Evolutionary conservation across 331 rosid species (phyloP), one percentile per base, ranked within the genome.

Genomic region (Ulmus americana): DNA sequence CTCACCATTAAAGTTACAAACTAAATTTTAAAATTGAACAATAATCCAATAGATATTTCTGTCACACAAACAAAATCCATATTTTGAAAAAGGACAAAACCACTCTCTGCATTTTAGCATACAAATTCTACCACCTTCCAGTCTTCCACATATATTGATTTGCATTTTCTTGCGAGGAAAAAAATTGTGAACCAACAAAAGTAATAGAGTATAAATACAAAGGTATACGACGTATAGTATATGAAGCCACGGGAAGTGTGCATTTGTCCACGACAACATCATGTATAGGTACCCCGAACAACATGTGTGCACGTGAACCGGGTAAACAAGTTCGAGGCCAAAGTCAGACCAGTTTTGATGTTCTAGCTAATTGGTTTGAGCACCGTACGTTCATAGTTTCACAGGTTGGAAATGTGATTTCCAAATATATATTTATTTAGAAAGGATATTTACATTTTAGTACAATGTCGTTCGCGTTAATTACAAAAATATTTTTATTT

Each of bases 221-320:
- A 10, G 15, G 39, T 38, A 61, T 35, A 5, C 35, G 6, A 28
- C 44, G 35, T 56, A 12, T 69, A 46, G n/a, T 62, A 74, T 49
- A 49, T 6, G 56, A 69, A 67, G 59, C 40, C 79, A 77, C 80
- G 85, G 81, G 84, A 79, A 68, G 58, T 59, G 59, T 51, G 44
- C 59, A 39, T 71, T 59, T 69, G 61, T 64, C 69, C 63, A 52
- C 64, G 70, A 65, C 62, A 7, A 70, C 60, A 55, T 45, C 80
- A 62, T 52, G 67, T 44, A 49, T 64, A 70, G 71, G 68, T 12
- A 28, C 35, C 0, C 60, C 61, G 55, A 74, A 48, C 61, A 58
- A 28, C 35, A 28, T 28, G 35, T 49, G 16, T 74, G 83, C 85
- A 78, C 88, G 87, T 84, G 95, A 87, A 84, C 83, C 16, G 15